Evolutionary conservation across 352 stramenopile species (phyloP).

Genomic region (Globisporangium echinulatum): DNA sequence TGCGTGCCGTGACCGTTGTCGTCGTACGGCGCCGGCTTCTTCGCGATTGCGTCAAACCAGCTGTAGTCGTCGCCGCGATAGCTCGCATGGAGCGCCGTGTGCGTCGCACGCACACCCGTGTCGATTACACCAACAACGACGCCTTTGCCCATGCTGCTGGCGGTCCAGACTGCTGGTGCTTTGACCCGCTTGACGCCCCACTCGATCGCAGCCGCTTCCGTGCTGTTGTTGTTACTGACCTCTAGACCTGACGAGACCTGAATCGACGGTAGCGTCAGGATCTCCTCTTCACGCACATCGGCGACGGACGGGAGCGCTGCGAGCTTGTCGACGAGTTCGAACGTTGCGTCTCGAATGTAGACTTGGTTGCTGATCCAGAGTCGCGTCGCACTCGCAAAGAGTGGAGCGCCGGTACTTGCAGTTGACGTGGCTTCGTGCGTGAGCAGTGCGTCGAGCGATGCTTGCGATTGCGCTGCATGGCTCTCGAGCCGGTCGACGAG

Average conservation of each 20-base stretch:
- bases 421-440: too few relatives aligned
- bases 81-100: constrained; percentile 3
- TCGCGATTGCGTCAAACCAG: constrained; percentile 5
- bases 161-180: constrained; percentile 8
- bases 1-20: constrained; percentile 6
- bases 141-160: constrained; percentile 7
- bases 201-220: background rate
- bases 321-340: constrained; percentile 19
- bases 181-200: constrained; percentile 15
- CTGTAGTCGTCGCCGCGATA: constrained; percentile 11
- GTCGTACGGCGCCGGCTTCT: constrained; percentile 13
- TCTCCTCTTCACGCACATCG: constrained; percentile 17
- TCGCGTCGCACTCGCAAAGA: too few relatives aligned
- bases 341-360: constrained; percentile 18
- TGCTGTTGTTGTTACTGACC: background rate
- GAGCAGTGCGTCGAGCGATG: too few relatives aligned
- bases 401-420: too few relatives aligned
- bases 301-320: constrained; percentile 7
- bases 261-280: background rate
- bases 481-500: too few relatives aligned
- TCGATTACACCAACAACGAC: constrained; percentile 16
- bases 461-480: too few relatives aligned
- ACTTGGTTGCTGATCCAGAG: constrained; percentile 26
- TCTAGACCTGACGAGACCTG: too few relatives aligned
- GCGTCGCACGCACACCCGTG: constrained; percentile 12